phyloP scores from a whole-genome alignment of 768 basidiomycete species.

The Lactarius indigo region DNA sequence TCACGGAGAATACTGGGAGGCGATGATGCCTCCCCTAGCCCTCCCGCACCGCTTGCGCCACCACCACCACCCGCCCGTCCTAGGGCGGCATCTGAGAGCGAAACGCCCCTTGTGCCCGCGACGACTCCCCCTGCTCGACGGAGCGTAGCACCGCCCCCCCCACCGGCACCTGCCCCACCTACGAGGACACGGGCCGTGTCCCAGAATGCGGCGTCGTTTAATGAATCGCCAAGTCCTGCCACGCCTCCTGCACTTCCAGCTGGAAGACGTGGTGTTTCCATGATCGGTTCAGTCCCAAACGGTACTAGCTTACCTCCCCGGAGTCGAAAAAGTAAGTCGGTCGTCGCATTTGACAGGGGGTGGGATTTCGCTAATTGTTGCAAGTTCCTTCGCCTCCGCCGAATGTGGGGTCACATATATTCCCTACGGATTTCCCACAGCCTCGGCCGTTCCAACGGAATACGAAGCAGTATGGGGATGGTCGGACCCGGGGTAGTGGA shows the following conservation, averaged over 20 bases:
- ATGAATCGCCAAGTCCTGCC: not conserved
- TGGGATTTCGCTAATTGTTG: slow-evolving; percentile 28
- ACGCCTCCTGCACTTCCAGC: not conserved
- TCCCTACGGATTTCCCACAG: slow-evolving; percentile 74
- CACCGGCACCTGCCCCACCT: slow-evolving; percentile 27
- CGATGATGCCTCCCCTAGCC: not conserved
- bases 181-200: slow-evolving; percentile 17
- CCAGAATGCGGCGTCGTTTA: slow-evolving; percentile 16
- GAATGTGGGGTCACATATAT: slow-evolving; percentile 62
- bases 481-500: slow-evolving; percentile 63
- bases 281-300: not conserved
- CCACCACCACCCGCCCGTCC: slow-evolving; percentile 31
- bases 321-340: slow-evolving; percentile 16
- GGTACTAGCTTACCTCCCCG: slow-evolving; percentile 2
- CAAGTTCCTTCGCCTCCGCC: slow-evolving; percentile 58
- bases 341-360: slow-evolving; percentile 25
- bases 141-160: slow-evolving; percentile 27
- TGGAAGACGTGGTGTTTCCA: slow-evolving; percentile 12
- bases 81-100: slow-evolving; percentile 24
- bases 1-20: slow-evolving; percentile 8
- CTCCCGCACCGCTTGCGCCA: slow-evolving; percentile 18
- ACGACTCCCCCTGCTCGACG: slow-evolving; percentile 22
- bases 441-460: slow-evolving; percentile 58
- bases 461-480: slow-evolving; percentile 58
- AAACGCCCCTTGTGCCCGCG: not conserved